Evolutionary conservation across 768 basidiomycete species (phyloP).

Genomic region (Hortiboletus campestris): DNA sequence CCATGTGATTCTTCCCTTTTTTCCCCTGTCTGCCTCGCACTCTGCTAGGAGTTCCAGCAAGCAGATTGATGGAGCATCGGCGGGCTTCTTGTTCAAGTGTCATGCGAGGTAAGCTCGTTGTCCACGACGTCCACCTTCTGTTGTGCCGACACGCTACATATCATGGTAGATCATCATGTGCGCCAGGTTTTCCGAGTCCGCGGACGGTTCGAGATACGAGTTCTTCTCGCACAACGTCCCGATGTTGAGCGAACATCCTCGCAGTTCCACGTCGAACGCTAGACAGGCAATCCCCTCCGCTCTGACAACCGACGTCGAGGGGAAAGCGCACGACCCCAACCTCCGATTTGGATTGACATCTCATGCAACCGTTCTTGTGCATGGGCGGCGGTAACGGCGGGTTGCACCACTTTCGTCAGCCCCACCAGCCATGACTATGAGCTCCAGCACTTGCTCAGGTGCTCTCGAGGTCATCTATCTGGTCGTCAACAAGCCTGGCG

Average conservation of each 20-base stretch:
- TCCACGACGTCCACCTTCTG: not conserved
- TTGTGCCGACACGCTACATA: not conserved
- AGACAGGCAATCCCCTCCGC: not conserved
- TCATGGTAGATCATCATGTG: no score
- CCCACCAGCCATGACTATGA: not conserved
- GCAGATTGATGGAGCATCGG: not conserved
- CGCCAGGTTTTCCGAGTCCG: not conserved
- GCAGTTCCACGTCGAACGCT: not conserved
- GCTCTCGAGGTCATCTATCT: not conserved
- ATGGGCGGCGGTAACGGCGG: not conserved
- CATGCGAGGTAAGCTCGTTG: not conserved
- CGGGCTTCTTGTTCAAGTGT: not conserved
- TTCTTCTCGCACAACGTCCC: not conserved
- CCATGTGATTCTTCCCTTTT: not conserved
- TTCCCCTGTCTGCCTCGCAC: not conserved
- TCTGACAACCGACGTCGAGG: not conserved
- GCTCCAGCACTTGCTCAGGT: not conserved
- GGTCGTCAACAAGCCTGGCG: not conserved
- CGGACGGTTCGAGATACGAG: not conserved
- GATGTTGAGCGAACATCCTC: not conserved
- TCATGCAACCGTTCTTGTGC: not conserved
- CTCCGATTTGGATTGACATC: not conserved
- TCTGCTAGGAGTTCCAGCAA: not conserved
- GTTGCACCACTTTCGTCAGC: not conserved
- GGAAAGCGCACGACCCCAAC: not conserved